These are phyloP conservation scores for Mortierella hygrophila DNA, from an alignment of 192 early-diverging fungal genomes.

Conservation along the genomic window DNA sequence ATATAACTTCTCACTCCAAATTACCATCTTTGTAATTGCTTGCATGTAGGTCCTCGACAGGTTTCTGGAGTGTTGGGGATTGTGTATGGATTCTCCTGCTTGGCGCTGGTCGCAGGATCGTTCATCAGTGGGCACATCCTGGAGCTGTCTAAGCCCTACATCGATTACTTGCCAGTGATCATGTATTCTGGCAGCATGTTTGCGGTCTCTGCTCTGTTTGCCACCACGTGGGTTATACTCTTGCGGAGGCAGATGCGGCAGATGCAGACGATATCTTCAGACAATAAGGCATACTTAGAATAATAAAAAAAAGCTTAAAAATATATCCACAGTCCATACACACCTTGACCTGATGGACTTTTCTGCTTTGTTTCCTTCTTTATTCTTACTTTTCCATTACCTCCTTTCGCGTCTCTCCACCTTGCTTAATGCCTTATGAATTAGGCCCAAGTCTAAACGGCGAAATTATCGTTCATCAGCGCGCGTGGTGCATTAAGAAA, in stretches of 20 bases:
- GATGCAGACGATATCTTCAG: background rate
- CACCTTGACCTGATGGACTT: too few species aligned
- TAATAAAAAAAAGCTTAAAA: background rate
- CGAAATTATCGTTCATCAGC: background rate
- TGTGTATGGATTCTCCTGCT: slow-evolving; percentile 49
- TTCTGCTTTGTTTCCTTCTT: background rate
- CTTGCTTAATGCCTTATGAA: background rate
- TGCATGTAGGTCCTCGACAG: slow-evolving; percentile 20
- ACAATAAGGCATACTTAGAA: background rate
- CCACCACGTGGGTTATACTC: slow-evolving; percentile 17
- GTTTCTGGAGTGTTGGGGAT: slow-evolving; percentile 50
- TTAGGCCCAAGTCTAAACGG: background rate
- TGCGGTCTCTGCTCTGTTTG: slow-evolving; percentile 15
- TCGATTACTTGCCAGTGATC: slow-evolving; percentile 26
- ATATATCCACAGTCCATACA: too few species aligned
- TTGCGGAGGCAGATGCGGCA: background rate
- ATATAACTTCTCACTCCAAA: background rate
- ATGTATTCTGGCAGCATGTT: slow-evolving; percentile 34
- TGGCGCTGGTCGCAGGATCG: slow-evolving; percentile 50
- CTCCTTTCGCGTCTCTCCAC: background rate
- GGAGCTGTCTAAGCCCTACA: slow-evolving; percentile 17
- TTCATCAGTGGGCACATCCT: slow-evolving; percentile 50
- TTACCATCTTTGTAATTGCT: background rate
- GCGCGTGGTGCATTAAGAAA: background rate
- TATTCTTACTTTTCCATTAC: background rate